Evolutionary conservation across 225 moss, liverwort and hornwort species (phyloP), one percentile per base, ranked within the genome.

Genomic region (Sphagnum tenellum): DNA sequence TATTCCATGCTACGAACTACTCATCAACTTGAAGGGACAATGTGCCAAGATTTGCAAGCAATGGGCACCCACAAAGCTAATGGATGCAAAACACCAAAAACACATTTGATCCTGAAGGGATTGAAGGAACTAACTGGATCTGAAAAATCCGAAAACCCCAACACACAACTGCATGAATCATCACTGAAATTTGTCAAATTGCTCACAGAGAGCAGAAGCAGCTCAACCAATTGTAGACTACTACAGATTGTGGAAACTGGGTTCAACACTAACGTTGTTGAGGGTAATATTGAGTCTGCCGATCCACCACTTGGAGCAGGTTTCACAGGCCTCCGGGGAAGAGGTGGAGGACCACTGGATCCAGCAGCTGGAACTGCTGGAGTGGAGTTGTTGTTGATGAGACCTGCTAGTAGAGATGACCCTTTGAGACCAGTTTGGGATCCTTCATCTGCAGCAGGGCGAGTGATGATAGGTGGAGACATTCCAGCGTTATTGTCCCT

Each of bases 341-440:
- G 48, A 2, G 62, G 65, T 55, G 74, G 70, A 6, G 81, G 80
- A 10, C 75, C 85, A 64, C 66, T 69, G 44, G 85, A 76, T 52
- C 67, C 73, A 29, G 29, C 29, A 29, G 29, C 29, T 1, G 29
- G 29, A 29, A 29, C 29, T 14, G 70, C 77, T 12, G 71, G 73
- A 2, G 76, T 56, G 12, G 81, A 60, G 14, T 72, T 68, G 46
- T 64, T 61, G 13, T 44, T 77, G 48, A 74, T 68, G 53, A 67
- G 71, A 10, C 70, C 73, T 44, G 67, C 78, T 52, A 78, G 66
- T 45, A 47, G 63, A 2, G 73, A 44, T 44, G 85, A 81, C 44
- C 85, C 85, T 78, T 81, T 81, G 3, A 85, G 81, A 11, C 85
- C 85, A 10, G 85, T 85, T 55, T 75, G 70, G 5, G 85, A 85